These are phyloP conservation scores for Globisporangium iwayamae DNA, from an alignment of 352 stramenopile species.

Conservation along the genomic window DNA sequence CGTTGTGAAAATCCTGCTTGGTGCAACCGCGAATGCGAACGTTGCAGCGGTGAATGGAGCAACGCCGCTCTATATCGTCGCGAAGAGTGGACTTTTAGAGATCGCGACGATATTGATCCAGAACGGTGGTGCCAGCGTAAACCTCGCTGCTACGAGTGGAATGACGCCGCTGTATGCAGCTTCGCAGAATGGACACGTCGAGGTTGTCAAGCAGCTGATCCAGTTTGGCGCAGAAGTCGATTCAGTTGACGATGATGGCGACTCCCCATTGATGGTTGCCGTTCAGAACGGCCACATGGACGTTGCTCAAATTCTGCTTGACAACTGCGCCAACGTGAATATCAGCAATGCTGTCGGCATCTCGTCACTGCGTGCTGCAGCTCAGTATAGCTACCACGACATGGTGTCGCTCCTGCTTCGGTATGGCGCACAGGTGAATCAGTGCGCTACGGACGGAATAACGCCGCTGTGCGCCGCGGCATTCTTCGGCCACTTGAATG, in stretches of 20 bases:
- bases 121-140: neutral
- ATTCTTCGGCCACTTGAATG: conserved; percentile 1
- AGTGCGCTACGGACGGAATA: neutral
- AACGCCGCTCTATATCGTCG: conserved; percentile 4
- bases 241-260: neutral
- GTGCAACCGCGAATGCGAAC: neutral
- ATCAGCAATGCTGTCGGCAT: neutral
- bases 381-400: neutral
- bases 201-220: conserved; percentile 1
- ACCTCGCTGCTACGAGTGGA: neutral
- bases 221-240: conserved; percentile 1
- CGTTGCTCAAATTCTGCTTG: conserved; percentile 4
- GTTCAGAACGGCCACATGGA: neutral
- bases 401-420: conserved; percentile 2
- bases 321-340: neutral
- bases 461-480: conserved; percentile 4
- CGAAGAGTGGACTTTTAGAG: neutral
- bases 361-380: neutral
- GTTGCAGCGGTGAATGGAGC: neutral
- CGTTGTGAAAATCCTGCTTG: conserved; percentile 4
- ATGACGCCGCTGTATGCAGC: conserved; percentile 9
- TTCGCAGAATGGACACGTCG: conserved; percentile 4
- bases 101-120: neutral
- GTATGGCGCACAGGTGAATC: conserved; percentile 2
- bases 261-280: conserved; percentile 11